A percentile compares a stretch with the other conserved stretches of the same genome.
Evolutionary conservation across 2,329 filamentous ascomycete species (phyloP).

Genomic region (Botrytis sinoallii): DNA sequence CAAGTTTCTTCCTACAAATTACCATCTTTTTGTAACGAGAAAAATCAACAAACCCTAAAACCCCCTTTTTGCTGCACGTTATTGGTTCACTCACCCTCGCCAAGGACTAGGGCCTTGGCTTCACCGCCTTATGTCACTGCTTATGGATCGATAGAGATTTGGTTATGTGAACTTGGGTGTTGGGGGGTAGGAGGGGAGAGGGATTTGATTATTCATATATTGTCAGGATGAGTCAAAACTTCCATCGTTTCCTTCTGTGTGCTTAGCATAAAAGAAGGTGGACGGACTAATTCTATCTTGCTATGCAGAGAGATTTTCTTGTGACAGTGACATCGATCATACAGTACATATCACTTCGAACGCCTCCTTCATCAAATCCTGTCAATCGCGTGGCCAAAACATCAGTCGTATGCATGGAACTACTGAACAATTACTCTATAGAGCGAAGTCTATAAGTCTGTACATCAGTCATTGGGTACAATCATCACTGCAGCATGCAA

Average conservation of each 20-base stretch:
- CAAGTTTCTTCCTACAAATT: neutral
- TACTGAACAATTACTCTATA: neutral
- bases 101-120: neutral
- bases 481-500: neutral
- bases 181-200: neutral
- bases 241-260: neutral
- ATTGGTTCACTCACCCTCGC: neutral
- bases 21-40: neutral
- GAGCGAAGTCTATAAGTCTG: neutral
- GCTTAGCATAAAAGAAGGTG: neutral
- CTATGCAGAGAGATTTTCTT: conserved; percentile 1
- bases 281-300: neutral
- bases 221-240: neutral
- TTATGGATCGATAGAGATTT: neutral
- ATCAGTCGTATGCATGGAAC: neutral
- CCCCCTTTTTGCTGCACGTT: neutral
- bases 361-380: conserved; percentile 5
- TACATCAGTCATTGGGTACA: neutral
- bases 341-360: neutral
- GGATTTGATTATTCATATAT: conserved; percentile 7
- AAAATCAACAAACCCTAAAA: neutral
- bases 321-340: neutral
- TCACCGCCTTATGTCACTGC: conserved; percentile 4
- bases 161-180: neutral
- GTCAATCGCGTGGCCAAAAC: conserved; percentile 8